Percentiles rank a stretch among this genome's conserved stretches.
These are phyloP conservation scores for Shiraia sp. DNA, from an alignment of 2,329 filamentous ascomycete species.

Conservation along the genomic window DNA sequence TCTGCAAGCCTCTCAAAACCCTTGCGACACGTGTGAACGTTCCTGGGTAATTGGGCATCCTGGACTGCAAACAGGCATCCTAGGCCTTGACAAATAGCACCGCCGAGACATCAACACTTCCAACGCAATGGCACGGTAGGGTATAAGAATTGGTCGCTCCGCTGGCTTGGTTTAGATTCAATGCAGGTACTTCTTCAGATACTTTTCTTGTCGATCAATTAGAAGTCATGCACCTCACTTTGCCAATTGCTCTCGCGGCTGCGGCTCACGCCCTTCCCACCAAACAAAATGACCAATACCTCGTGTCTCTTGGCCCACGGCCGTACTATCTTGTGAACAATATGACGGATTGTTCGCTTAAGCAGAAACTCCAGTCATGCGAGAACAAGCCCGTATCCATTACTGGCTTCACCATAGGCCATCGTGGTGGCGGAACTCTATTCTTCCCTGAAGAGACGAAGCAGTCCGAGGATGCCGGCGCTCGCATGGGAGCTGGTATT, in stretches of 20 bases:
- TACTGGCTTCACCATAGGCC: conserved; percentile 63
- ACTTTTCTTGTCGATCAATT: too few species aligned
- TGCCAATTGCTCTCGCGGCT: conserved; percentile 13
- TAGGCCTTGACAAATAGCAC: too few species aligned
- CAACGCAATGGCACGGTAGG: too few species aligned
- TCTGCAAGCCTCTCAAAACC: too few species aligned
- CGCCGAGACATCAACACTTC: too few species aligned
- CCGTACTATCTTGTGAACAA: conserved; percentile 67
- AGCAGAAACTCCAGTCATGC: conserved; percentile 63
- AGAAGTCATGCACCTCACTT: background rate
- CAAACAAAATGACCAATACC: conserved; percentile 15
- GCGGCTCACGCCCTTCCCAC: conserved; percentile 13
- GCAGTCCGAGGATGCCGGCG: conserved; percentile 63
- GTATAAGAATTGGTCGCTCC: too few species aligned
- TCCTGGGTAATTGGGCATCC: too few species aligned
- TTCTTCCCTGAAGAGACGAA: conserved; percentile 67
- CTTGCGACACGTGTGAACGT: too few species aligned
- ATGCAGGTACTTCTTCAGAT: too few species aligned
- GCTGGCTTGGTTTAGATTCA: too few species aligned
- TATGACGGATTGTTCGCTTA: conserved; percentile 64
- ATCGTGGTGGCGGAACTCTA: conserved; percentile 63
- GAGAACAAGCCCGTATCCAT: conserved; percentile 57
- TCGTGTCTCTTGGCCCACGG: conserved; percentile 64
- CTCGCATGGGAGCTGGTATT: conserved; percentile 69
- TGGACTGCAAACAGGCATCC: too few species aligned